Evolutionary conservation across 129 eudicot genomes (phyloP).

Genomic region (Oenanthe sinensis): DNA sequence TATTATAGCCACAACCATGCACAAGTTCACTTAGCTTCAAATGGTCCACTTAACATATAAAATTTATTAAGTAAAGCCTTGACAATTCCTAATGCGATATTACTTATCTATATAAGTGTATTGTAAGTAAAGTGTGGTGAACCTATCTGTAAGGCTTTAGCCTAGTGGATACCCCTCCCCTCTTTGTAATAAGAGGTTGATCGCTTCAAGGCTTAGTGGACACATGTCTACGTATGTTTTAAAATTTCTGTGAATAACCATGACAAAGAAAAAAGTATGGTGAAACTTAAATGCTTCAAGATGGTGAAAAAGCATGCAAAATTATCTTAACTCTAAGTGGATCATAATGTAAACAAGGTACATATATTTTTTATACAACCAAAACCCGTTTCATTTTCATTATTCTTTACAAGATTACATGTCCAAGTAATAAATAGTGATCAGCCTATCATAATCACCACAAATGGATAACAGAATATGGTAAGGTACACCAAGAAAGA

Average conservation of each 20-base stretch:
- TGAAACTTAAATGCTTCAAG: neutral
- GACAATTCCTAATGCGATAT: neutral
- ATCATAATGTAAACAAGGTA: neutral
- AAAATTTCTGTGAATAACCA: too few species aligned
- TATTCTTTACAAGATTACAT: neutral
- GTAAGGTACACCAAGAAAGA: too few species aligned
- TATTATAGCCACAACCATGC: neutral
- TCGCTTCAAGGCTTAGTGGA: neutral
- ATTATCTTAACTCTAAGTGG: too few species aligned
- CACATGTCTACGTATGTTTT: neutral
- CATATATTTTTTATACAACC: neutral
- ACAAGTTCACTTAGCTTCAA: neutral
- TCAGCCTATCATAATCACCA: too few species aligned
- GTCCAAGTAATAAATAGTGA: neutral
- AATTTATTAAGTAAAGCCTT: neutral
- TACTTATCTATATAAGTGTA: neutral
- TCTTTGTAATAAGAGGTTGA: neutral
- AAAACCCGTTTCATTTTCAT: too few species aligned
- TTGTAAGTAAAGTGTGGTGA: neutral
- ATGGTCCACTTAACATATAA: neutral
- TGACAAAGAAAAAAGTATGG: too few species aligned
- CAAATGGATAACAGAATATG: too few species aligned
- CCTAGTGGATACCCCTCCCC: neutral
- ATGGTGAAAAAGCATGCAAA: too few species aligned
- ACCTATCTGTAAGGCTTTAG: neutral